Conservation (phyloP, 1,139 yeast species). For the Geotrichum restrictum region DNA sequence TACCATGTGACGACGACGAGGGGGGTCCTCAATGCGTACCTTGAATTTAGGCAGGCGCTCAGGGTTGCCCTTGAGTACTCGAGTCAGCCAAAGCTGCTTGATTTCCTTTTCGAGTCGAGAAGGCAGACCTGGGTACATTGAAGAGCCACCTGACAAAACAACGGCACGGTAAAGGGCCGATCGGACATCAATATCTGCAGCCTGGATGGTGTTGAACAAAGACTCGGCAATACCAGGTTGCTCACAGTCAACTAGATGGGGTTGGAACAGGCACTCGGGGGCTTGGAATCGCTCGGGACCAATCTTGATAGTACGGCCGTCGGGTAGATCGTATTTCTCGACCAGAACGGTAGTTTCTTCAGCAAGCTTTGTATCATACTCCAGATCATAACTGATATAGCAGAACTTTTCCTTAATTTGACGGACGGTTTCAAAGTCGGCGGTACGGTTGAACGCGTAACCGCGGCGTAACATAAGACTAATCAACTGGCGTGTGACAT, state of each 20-base stretch:
- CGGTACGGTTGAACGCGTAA: conserved; percentile 95
- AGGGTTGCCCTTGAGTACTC: conserved; percentile 83
- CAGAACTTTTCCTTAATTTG: conserved; percentile 95
- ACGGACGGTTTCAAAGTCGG: conserved; percentile 96
- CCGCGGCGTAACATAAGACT: conserved; percentile 90
- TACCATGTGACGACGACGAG: conserved; percentile 98
- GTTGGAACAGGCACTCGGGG: conserved; percentile 97
- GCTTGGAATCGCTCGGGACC: conserved; percentile 98
- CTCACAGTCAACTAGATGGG: conserved; percentile 92
- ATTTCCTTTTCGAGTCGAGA: conserved; percentile 91
- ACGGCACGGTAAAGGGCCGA: conserved; percentile 85
- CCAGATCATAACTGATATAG: conserved; percentile 90
- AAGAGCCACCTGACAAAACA: conserved; percentile 94
- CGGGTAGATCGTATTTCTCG: conserved; percentile 89
- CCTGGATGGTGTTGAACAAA: conserved; percentile 84
- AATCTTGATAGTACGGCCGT: conserved; percentile 88
- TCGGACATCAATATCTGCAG: conserved; percentile 91
- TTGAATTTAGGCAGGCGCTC: conserved; percentile 84
- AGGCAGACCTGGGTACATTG: conserved; percentile 98
- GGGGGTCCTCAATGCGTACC: conserved; percentile 97
- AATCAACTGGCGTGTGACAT: conserved; percentile 90
- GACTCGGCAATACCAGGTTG: conserved; percentile 96
- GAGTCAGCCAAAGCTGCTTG: conserved; percentile 91
- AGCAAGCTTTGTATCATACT: conserved; percentile 79
- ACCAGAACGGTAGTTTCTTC: conserved; percentile 92